Percentiles rank a stretch among this genome's conserved stretches.
Conservation (phyloP, 2,329 filamentous ascomycete genomes). For the Fusarium buxicola region DNA sequence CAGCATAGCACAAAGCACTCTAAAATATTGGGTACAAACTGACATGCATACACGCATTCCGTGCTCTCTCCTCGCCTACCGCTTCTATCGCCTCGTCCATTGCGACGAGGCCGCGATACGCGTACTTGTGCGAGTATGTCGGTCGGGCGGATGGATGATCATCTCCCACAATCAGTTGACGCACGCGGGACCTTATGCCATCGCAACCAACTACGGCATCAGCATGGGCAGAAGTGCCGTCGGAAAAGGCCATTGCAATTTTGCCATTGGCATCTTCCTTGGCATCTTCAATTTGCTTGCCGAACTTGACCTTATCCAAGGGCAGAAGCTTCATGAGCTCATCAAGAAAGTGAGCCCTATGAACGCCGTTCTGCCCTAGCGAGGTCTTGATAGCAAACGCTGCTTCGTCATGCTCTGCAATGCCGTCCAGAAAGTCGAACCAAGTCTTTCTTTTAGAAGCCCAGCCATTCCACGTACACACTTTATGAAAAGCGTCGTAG, state of each 20-base stretch:
- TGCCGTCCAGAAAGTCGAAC: slow-evolving; percentile 43
- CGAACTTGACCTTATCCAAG: slow-evolving; percentile 46
- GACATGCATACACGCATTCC: slow-evolving; percentile 47
- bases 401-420: slow-evolving; percentile 10
- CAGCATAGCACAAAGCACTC: background rate
- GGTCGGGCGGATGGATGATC: slow-evolving; percentile 53
- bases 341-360: slow-evolving; percentile 55
- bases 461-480: slow-evolving; percentile 43
- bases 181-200: slow-evolving; percentile 69
- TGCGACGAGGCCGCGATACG: slow-evolving; percentile 60
- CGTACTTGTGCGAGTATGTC: slow-evolving; percentile 66
- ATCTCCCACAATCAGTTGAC: slow-evolving; percentile 61
- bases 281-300: slow-evolving; percentile 52
- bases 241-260: slow-evolving; percentile 51
- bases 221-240: slow-evolving; percentile 53
- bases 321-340: slow-evolving; percentile 55
- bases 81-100: slow-evolving; percentile 65
- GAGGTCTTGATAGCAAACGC: slow-evolving; percentile 36
- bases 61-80: slow-evolving; percentile 55
- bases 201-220: slow-evolving; percentile 69
- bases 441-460: slow-evolving; percentile 37
- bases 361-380: slow-evolving; percentile 48
- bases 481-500: slow-evolving; percentile 46
- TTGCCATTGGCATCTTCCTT: slow-evolving; percentile 39
- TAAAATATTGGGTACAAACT: background rate